These are phyloP conservation scores for Areca catechu DNA, from an alignment of 176 grass and related monocot species.

Conservation along the genomic window DNA sequence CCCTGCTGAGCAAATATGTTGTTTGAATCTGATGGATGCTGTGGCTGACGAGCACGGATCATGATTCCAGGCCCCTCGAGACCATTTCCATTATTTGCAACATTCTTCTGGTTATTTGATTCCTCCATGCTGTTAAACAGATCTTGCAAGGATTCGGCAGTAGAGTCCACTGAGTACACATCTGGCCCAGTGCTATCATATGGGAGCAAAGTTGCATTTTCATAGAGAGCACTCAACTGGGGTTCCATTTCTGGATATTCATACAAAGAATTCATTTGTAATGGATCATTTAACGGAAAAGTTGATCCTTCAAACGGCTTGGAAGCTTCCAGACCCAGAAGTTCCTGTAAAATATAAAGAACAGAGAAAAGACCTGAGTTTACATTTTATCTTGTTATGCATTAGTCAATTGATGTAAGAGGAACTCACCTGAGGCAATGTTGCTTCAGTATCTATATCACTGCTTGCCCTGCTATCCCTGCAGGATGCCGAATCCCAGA, in stretches of 20 bases:
- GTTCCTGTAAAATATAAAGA: background rate
- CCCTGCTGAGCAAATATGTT: constrained; percentile 25
- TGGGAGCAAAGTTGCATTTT: constrained; percentile 41
- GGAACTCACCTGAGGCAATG: constrained; percentile 6
- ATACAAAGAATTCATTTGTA: constrained; percentile 22
- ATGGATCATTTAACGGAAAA: background rate
- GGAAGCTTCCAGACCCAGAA: background rate
- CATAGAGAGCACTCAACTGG: constrained; percentile 34
- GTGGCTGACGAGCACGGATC: constrained; percentile 18
- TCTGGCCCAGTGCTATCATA: constrained; percentile 50
- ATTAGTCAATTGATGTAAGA: background rate
- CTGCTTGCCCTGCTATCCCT: constrained; percentile 10
- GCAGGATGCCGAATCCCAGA: constrained; percentile 1
- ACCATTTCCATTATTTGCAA: constrained; percentile 19
- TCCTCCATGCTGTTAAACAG: constrained; percentile 60
- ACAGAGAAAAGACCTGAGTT: constrained; percentile 7
- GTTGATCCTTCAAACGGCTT: background rate
- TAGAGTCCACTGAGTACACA: constrained; percentile 47
- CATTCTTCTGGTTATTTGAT: constrained; percentile 20
- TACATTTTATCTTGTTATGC: background rate
- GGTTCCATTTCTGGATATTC: constrained; percentile 13
- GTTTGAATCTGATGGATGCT: constrained; percentile 9
- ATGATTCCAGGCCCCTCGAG: constrained; percentile 26
- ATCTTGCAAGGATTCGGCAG: constrained; percentile 54
- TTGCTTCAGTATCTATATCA: constrained; percentile 8